phyloP scores from a whole-genome alignment of 73 alveolate species.

The Paramecium pentaurelia region DNA sequence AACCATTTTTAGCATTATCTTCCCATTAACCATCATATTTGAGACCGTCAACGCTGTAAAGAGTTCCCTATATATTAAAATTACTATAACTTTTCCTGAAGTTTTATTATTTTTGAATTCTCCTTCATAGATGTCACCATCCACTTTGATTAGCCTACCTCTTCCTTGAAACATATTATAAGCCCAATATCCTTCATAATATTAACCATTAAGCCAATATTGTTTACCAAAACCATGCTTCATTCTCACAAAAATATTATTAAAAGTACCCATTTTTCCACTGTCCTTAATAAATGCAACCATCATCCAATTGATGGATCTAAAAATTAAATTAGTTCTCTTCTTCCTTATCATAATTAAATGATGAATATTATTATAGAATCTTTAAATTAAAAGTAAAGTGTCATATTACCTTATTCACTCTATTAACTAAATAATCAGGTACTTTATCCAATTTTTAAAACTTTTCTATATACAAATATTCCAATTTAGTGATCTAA shows the following conservation, averaged over 20 bases:
- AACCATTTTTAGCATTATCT: constrained; percentile 59
- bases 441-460: background rate
- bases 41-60: background rate
- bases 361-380: background rate
- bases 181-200: constrained; percentile 61
- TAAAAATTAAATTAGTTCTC: background rate
- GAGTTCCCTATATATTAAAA: background rate
- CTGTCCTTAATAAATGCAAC: constrained; percentile 77
- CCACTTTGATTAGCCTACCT: background rate
- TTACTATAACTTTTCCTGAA: background rate
- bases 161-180: background rate
- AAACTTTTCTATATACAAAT: background rate
- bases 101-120: background rate
- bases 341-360: background rate
- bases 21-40: constrained; percentile 46
- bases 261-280: constrained; percentile 72
- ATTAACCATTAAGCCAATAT: constrained; percentile 71
- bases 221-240: constrained; percentile 68
- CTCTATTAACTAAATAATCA: background rate
- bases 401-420: background rate
- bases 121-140: constrained; percentile 59
- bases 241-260: constrained; percentile 43
- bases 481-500: background rate
- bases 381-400: background rate
- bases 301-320: background rate